These are phyloP conservation scores for Linum trigynum DNA, from an alignment of 345 rosid genomes.

Conservation along the genomic window DNA sequence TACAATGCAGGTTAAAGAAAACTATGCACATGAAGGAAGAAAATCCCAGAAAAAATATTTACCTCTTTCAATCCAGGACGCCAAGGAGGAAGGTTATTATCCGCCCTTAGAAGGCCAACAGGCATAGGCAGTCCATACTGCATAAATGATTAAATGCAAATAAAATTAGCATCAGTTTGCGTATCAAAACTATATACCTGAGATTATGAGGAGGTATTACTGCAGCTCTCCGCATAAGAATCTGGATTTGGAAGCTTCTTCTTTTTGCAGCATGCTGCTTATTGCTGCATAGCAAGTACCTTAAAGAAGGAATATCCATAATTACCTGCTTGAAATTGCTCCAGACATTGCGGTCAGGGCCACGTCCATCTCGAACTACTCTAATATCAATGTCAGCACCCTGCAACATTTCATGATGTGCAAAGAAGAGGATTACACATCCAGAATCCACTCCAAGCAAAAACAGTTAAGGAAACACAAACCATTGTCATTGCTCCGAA, in stretches of 20 bases:
- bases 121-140: slow-evolving; percentile 89
- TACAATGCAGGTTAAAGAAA: background rate
- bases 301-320: background rate
- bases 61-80: slow-evolving; percentile 81
- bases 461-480: slow-evolving; percentile 7
- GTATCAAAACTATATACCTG: background rate
- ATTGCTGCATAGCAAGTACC: background rate
- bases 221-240: slow-evolving; percentile 3
- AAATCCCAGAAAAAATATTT: slow-evolving; percentile 11
- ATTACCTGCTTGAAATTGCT: slow-evolving; percentile 96
- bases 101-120: slow-evolving; percentile 71
- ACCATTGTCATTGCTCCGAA: slow-evolving; percentile 94
- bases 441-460: background rate
- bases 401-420: slow-evolving; percentile 21
- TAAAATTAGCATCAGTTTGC: background rate
- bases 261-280: background rate
- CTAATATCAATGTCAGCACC: slow-evolving; percentile 97
- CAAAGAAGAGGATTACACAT: background rate
- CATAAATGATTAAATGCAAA: slow-evolving; percentile 14
- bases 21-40: background rate
- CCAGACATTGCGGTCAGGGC: slow-evolving; percentile 94
- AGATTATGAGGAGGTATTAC: background rate
- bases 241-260: background rate
- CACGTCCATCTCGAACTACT: slow-evolving; percentile 96
- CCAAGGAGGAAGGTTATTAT: slow-evolving; percentile 97